Base-by-base conservation (phyloP, 345 rosid species). In the Eucalyptus marginata region DNA sequence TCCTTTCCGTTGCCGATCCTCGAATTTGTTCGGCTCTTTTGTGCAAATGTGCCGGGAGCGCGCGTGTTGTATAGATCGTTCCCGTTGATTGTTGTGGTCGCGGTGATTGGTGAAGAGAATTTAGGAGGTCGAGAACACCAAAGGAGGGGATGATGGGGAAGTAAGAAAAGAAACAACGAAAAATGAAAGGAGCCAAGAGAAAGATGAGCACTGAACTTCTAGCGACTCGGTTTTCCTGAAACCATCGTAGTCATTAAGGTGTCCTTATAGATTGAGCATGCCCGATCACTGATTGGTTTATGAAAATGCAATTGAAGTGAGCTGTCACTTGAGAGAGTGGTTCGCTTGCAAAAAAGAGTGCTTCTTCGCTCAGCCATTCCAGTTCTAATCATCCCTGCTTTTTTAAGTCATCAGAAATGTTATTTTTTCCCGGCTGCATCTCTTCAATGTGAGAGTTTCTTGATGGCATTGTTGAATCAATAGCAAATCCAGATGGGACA, bases 91-190 rank as follows among this genome's bases (percentile, higher is more conserved):
- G 16, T 76, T 40, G 47, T 11, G 16, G 84, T 40, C 0, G 7
- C 9, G 13, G 84, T 24, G 47, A 40, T 76, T 0, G 84, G 1
- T 7, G 27, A 0, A 40, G 47, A 76, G 47, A 40, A 76, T 40
- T 76, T 76, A 36, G 83, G 83, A 20, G 47, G 43, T 36, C 0
- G 47, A 36, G 47, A 68, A 1, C 1, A 0, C 44, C 24, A 0
- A 52, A 52, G 24, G 56, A 52, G 46, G 18, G 80, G 46, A 71
- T 68, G 1, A 36, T 22, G 13, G 84, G 84, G 47, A 76, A 76
- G 29, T 76, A 36, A 0, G 16, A 11, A 20, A 36, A 6, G 29
- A 3, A 76, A 2, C 47, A 22, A 1, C 2, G 25, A 33, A 25
- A 0, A 71, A 71, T 17, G 43, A 33, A 68, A 71, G 44, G 40